These are phyloP conservation scores for Erodium chrysanthum DNA, from an alignment of 441 rosid species.

Conservation along the genomic window DNA sequence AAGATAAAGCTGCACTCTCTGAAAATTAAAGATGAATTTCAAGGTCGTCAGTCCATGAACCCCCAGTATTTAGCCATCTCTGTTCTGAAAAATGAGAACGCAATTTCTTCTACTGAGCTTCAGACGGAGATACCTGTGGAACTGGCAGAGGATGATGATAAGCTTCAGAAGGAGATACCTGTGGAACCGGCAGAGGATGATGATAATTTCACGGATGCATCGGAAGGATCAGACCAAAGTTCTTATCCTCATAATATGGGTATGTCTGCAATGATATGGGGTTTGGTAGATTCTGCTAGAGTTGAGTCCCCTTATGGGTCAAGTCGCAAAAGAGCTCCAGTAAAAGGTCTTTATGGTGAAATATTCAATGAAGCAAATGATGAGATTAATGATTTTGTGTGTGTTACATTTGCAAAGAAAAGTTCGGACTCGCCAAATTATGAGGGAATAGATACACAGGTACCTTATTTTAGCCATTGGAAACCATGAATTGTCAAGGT, in stretches of 20 bases:
- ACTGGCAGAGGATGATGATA: slow-evolving; percentile 59
- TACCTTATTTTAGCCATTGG: slow-evolving; percentile 26
- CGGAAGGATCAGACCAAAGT: slow-evolving; percentile 58
- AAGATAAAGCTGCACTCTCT: slow-evolving; percentile 86
- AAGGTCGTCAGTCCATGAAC: slow-evolving; percentile 41
- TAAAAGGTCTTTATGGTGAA: slow-evolving; percentile 51
- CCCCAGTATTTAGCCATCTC: slow-evolving; percentile 59
- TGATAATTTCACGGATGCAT: slow-evolving; percentile 80
- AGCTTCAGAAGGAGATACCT: slow-evolving; percentile 27
- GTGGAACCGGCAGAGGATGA: slow-evolving; percentile 56
- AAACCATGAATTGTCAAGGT: slow-evolving; percentile 16
- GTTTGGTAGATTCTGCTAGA: slow-evolving; percentile 30
- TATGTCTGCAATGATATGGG: slow-evolving; percentile 33
- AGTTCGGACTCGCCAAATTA: slow-evolving; percentile 75
- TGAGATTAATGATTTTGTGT: slow-evolving; percentile 70
- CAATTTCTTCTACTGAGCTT: slow-evolving; percentile 28
- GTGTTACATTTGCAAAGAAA: slow-evolving; percentile 64
- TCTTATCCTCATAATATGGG: slow-evolving; percentile 38
- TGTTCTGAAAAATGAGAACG: slow-evolving; percentile 55
- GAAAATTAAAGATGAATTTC: slow-evolving; percentile 89
- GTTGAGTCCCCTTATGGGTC: slow-evolving; percentile 26
- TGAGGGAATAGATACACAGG: slow-evolving; percentile 92
- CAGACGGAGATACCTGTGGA: slow-evolving; percentile 28
- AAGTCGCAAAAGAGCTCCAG: slow-evolving; percentile 17
- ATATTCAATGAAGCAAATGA: slow-evolving; percentile 80